These are phyloP conservation scores for Drechslerella dactyloides DNA, from an alignment of 2,329 filamentous ascomycete species.

Conservation along the genomic window DNA sequence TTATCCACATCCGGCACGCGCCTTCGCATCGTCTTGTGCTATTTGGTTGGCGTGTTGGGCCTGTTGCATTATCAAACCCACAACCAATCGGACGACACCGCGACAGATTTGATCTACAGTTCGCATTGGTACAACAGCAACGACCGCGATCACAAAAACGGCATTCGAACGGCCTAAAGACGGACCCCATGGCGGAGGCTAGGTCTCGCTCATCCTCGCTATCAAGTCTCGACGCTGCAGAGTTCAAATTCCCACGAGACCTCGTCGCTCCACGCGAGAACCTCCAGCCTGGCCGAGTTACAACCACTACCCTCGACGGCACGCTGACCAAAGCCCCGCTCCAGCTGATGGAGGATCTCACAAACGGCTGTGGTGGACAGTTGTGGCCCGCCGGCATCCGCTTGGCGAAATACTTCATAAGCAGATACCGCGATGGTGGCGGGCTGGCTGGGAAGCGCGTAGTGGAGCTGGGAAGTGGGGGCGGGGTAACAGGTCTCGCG, in stretches of 20 bases:
- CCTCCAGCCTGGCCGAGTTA: constrained; percentile 56
- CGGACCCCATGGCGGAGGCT: constrained; percentile 20
- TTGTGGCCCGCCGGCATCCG: constrained; percentile 94
- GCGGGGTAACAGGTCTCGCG: constrained; percentile 78
- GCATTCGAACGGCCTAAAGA: background rate
- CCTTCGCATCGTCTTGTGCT: no score
- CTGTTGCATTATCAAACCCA: no score
- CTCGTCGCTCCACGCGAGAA: constrained; percentile 42
- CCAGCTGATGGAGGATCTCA: constrained; percentile 81
- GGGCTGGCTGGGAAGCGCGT: constrained; percentile 53
- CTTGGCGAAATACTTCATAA: constrained; percentile 82
- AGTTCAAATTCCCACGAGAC: constrained; percentile 44
- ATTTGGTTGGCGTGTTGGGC: no score
- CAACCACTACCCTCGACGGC: constrained; percentile 71
- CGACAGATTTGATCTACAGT: no score
- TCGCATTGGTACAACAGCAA: no score
- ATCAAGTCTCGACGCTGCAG: constrained; percentile 38
- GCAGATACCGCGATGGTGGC: constrained; percentile 56
- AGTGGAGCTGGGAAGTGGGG: constrained; percentile 89
- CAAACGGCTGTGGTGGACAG: constrained; percentile 87
- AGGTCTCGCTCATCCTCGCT: constrained; percentile 43
- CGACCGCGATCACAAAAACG: background rate
- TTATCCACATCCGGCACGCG: no score
- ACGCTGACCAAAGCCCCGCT: constrained; percentile 71
- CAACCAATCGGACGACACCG: no score